Percentiles rank a stretch among this genome's conserved stretches.
Evolutionary conservation across 129 eudicot species (phyloP).

Genomic region (Flaveria sonorensis): DNA sequence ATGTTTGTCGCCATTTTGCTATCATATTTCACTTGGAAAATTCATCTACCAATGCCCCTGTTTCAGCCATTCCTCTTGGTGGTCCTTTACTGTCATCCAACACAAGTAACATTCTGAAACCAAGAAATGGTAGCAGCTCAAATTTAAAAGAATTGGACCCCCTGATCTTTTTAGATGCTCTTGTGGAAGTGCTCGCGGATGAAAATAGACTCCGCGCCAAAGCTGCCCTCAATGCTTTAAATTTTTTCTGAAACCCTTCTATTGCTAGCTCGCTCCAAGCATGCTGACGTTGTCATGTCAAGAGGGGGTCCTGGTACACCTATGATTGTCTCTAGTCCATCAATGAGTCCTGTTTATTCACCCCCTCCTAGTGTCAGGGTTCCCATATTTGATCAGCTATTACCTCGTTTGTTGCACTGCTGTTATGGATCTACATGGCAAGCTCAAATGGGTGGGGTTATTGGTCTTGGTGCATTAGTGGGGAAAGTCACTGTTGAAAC

Average conservation of each 20-base stretch:
- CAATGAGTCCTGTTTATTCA: conserved; percentile 96
- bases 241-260: conserved; percentile 85
- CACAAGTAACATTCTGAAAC: conserved; percentile 46
- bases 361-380: conserved; percentile 97
- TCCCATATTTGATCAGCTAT: conserved; percentile 87
- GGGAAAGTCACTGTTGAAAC: conserved; percentile 98
- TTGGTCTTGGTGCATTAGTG: conserved; percentile 93
- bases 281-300: conserved; percentile 69
- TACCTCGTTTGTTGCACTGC: conserved; percentile 91
- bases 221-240: conserved; percentile 80
- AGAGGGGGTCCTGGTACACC: conserved; percentile 98
- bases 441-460: conserved; percentile 95
- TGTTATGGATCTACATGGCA: conserved; percentile 98
- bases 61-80: conserved; percentile 55
- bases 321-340: conserved; percentile 96
- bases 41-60: conserved; percentile 50
- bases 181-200: conserved; percentile 91
- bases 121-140: conserved; percentile 53
- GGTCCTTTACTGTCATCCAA: conserved; percentile 63
- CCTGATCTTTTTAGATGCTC: conserved; percentile 82
- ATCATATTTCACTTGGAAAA: conserved; percentile 79
- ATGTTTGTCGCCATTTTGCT: conserved; percentile 94
- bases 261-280: conserved; percentile 79
- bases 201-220: conserved; percentile 87
- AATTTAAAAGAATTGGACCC: conserved; percentile 92